Evolutionary conservation across 768 basidiomycete species (phyloP).

Genomic region (Boletus rufocinnamomeus): DNA sequence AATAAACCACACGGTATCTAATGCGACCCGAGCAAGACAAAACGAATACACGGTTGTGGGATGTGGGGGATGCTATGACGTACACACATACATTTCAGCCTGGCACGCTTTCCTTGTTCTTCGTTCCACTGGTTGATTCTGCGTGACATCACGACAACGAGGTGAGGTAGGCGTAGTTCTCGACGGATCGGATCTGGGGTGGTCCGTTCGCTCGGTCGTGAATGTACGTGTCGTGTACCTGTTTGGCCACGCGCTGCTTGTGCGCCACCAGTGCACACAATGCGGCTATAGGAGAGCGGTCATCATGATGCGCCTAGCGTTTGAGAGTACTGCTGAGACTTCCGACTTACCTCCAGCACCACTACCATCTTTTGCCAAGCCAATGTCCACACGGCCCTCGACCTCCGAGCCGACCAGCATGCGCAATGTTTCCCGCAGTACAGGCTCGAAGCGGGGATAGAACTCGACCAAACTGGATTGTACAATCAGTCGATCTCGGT

Average conservation of each 20-base stretch:
- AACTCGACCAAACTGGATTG: slow-evolving; percentile 77
- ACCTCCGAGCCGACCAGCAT: slow-evolving; percentile 76
- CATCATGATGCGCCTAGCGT: background rate
- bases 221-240: slow-evolving; percentile 5
- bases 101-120: background rate
- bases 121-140: background rate
- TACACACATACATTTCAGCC: slow-evolving; percentile 11
- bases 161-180: slow-evolving; percentile 15
- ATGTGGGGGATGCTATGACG: slow-evolving; percentile 7
- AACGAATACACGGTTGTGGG: slow-evolving; percentile 7
- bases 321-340: background rate
- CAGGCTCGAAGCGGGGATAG: slow-evolving; percentile 83
- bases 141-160: slow-evolving; percentile 24
- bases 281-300: slow-evolving; percentile 56
- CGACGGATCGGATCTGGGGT: slow-evolving; percentile 18
- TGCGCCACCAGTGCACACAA: slow-evolving; percentile 67
- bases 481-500: background rate
- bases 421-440: slow-evolving; percentile 73
- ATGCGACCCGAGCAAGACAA: slow-evolving; percentile 8
- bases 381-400: slow-evolving; percentile 80
- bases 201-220: slow-evolving; percentile 6
- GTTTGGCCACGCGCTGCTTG: slow-evolving; percentile 24
- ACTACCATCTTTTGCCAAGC: slow-evolving; percentile 95
- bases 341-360: slow-evolving; percentile 90
- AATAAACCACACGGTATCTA: slow-evolving; percentile 1